A percentile compares a stretch with the other conserved stretches of the same genome.
These are phyloP conservation scores for Tillandsia fasciculata DNA, from an alignment of 176 grass and related monocot genomes.

Conservation along the genomic window DNA sequence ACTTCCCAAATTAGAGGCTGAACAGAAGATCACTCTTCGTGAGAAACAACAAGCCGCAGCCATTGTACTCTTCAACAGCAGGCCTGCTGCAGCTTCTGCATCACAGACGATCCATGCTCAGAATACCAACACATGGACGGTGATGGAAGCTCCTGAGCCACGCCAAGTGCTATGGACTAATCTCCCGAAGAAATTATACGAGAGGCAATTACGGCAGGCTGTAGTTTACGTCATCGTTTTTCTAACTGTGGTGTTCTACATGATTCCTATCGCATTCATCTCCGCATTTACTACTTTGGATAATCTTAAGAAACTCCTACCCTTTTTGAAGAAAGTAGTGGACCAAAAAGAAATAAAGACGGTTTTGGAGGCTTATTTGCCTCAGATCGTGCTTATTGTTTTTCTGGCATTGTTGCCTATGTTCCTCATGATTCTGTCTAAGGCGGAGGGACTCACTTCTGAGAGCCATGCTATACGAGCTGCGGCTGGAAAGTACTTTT, in stretches of 20 bases:
- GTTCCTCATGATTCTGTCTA: constrained; percentile 73
- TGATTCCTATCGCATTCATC: constrained; percentile 53
- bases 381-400: constrained; percentile 70
- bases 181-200: constrained; percentile 45
- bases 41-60: constrained; percentile 74
- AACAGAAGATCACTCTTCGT: constrained; percentile 55
- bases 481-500: constrained; percentile 85
- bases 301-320: constrained; percentile 45
- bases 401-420: constrained; percentile 74
- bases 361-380: constrained; percentile 76
- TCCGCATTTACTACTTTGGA: constrained; percentile 72
- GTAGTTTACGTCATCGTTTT: constrained; percentile 64
- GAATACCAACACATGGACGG: constrained; percentile 61
- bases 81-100: constrained; percentile 61
- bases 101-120: constrained; percentile 86
- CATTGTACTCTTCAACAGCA: constrained; percentile 74
- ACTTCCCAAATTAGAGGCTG: constrained; percentile 63
- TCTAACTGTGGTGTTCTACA: constrained; percentile 62
- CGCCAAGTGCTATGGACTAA: constrained; percentile 64
- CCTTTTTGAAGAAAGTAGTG: constrained; percentile 75
- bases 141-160: constrained; percentile 81
- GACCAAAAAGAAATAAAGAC: constrained; percentile 37
- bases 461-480: constrained; percentile 52
- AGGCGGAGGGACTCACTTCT: constrained; percentile 64
- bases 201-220: constrained; percentile 46